Evolutionary conservation across 2,329 filamentous ascomycete species (phyloP), one percentile per base, ranked within the genome.

Genomic region (Aspergillus terreus): DNA sequence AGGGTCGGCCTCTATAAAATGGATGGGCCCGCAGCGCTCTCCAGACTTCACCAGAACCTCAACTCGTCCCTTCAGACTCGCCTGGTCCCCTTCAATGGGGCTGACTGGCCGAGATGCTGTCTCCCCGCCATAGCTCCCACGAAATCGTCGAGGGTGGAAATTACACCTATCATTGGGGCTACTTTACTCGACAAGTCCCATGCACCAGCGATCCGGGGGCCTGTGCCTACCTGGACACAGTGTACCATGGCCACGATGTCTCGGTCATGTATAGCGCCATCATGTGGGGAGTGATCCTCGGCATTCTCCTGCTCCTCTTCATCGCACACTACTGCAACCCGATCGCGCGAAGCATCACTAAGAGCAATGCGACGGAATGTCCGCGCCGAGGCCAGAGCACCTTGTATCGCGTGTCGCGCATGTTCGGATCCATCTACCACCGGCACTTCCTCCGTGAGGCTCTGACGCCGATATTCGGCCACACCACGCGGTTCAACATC

Each of bases 401-500:
- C 2, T 54, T 58, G 40, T 61, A 62, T 42, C 58, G 68, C n/a
- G 27, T 76, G 7, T 63, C 65, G 10, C 65, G 65, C 35, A 69
- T 80, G 3, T 51, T 77, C 15, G 63, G 70, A 12, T 69, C 80
- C 0, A 63, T 70, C 4, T 62, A 68, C 12, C 75, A 82, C 15
- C 75, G 71, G 27, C 78, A 80, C 59, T 73, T 90, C 2, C 78
- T 90, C 1, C 82, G 82, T 0, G 85, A 88, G 58, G 76, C 78
- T 3, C 68, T 78, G 2, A 72, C 77, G 15, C 60, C 68, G 17
- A 60, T 89, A 47, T 90, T 91, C 58, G 86, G 87, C 25, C 78
- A 82, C 53, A 83, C 84, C 1, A 88, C 85, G 1, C 78, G 86
- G 17, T 74, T 89, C 6, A 87, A 91, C 63, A 77, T 90, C 3